These are phyloP conservation scores for Ceratobasidium sp. DNA, from an alignment of 1,284 basidiomycete species.

Conservation along the genomic window DNA sequence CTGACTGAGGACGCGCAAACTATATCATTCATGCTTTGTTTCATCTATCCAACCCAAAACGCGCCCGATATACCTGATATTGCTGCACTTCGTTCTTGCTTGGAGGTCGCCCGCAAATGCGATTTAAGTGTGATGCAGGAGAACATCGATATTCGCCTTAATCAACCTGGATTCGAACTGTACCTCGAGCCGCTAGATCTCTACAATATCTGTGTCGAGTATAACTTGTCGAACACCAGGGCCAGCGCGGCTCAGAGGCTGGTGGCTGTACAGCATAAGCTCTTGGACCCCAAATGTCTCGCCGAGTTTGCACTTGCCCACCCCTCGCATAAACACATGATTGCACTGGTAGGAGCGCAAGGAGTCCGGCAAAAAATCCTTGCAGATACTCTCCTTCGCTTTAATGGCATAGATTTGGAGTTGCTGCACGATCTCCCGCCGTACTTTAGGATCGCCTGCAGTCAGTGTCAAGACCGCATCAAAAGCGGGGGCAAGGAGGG, in stretches of 20 bases:
- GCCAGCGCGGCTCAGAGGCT: slow-evolving; percentile 3
- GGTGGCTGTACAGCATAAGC: background rate
- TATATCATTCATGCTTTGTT: slow-evolving; percentile 27
- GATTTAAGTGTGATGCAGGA: slow-evolving; percentile 15
- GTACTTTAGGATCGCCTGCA: background rate
- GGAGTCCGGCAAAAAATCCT: slow-evolving; percentile 21
- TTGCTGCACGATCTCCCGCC: background rate
- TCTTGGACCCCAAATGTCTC: slow-evolving; percentile 15
- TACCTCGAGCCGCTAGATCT: background rate
- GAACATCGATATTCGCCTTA: slow-evolving; percentile 21
- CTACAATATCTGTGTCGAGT: slow-evolving; percentile 4
- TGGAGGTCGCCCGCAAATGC: slow-evolving; percentile 24
- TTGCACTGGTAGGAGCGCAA: slow-evolving; percentile 10
- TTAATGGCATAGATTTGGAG: slow-evolving; percentile 4
- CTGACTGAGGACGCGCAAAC: slow-evolving; percentile 11
- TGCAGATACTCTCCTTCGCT: slow-evolving; percentile 10
- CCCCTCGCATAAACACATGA: background rate
- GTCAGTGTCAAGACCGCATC: background rate
- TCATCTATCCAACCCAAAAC: slow-evolving; percentile 6
- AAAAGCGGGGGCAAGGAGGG: background rate
- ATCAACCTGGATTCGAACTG: background rate
- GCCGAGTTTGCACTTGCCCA: background rate
- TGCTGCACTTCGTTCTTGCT: slow-evolving; percentile 5
- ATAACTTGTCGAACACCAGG: slow-evolving; percentile 18
- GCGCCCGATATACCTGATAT: background rate